Conservation (phyloP, 345 rosid species). For the Brassica incana region DNA sequence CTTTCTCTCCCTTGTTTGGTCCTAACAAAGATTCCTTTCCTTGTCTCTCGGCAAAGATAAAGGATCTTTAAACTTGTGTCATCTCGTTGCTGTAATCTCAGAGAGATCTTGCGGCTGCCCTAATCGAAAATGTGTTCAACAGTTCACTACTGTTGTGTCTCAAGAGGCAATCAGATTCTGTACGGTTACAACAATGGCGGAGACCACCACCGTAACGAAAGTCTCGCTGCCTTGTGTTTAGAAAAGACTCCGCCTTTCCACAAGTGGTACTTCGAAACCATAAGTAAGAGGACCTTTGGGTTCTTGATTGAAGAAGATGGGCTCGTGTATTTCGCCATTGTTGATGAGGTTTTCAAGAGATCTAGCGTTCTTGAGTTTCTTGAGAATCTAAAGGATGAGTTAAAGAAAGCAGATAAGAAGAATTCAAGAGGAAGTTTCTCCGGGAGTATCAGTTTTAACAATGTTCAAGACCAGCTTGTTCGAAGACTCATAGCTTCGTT, state of each 20-base stretch:
- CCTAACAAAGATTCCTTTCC: conserved; percentile 26
- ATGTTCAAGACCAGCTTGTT: conserved; percentile 62
- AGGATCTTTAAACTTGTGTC: not conserved
- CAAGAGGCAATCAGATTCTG: conserved; percentile 51
- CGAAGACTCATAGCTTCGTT: conserved; percentile 58
- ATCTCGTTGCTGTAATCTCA: not conserved
- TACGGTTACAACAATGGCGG: conserved; percentile 58
- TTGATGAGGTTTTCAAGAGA: conserved; percentile 54
- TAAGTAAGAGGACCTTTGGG: conserved; percentile 54
- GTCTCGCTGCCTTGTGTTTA: conserved; percentile 58
- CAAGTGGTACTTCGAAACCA: conserved; percentile 81
- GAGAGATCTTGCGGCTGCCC: not conserved
- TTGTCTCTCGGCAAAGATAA: conserved; percentile 35
- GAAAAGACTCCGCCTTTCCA: conserved; percentile 70
- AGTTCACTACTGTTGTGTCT: conserved; percentile 69
- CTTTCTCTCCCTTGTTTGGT: not conserved
- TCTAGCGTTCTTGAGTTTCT: conserved; percentile 55
- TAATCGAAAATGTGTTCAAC: conserved; percentile 23
- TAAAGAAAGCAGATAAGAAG: conserved; percentile 53
- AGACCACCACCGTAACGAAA: conserved; percentile 52
- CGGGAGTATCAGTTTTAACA: conserved; percentile 39
- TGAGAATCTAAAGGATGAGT: conserved; percentile 62
- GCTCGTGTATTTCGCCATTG: conserved; percentile 61
- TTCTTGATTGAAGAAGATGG: conserved; percentile 75
- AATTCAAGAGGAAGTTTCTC: conserved; percentile 60